Evolutionary conservation across 208 protist genomes (phyloP), one percentile per base, ranked within the genome.

Genomic region (Wallacemonas sp.): DNA sequence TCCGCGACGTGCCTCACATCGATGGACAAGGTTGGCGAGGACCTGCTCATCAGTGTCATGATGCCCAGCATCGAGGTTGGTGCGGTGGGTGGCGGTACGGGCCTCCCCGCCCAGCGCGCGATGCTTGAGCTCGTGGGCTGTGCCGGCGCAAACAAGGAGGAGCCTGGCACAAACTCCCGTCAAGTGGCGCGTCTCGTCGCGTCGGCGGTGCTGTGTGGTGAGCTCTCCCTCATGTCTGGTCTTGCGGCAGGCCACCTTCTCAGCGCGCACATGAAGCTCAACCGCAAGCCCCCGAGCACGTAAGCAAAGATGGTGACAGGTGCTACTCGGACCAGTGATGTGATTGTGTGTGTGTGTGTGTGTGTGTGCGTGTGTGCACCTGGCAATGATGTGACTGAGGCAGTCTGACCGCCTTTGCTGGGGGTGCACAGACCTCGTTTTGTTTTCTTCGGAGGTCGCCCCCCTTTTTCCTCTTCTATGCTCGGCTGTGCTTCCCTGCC

Each of bases 1-100:
- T 97, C 90, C 0, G 81, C 97, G 15, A 97, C 91, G 30, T 99
- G 98, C 83, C 89, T 99, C 31, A 99, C 98, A 24, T 79, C 96
- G 9, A 96, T 99, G 80, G 90, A 98, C 55, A 91, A 94, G 51
- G 72, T 78, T 22, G 82, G 87, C 34, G 86, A 91, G 33, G 93
- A 98, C 70, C 85, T 99, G 39, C 80, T 97, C 62, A 91, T 99
- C 19, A 98, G 94, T 19, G 84, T 97, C 49, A 98, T 95, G 21
- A 99, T 99, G 98, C 98, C 98, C 11, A 98, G 93, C 31, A 94
- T 99, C 42, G 98, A 99, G 77, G 97, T 99, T 27, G 98, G 98
- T 44, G 97, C 97, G 12, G 94, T 99, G 31, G 98, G 98, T 47
- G 98, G 98, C 42, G 98, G 98, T 33, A 99, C 98, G 5, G 74